phyloP scores from a whole-genome alignment of 164 flowering plant species.

The Magnolia kwangsiensis region DNA sequence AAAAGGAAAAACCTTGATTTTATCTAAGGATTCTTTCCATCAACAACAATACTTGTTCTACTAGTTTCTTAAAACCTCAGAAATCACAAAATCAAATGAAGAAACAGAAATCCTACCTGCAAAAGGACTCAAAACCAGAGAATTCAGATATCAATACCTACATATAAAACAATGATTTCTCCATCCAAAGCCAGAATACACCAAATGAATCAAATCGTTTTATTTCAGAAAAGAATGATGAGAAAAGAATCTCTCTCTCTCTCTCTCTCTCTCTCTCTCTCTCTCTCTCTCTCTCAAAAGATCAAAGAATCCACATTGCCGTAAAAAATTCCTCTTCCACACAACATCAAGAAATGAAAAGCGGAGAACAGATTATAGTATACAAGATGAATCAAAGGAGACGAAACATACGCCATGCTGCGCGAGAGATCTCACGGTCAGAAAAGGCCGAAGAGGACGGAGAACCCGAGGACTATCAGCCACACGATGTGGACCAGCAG shows the following conservation, averaged over 20 bases:
- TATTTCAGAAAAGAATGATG: background rate
- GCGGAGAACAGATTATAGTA: background rate
- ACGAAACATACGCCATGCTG: background rate
- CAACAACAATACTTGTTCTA: background rate
- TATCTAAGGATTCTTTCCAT: background rate
- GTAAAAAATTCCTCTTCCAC: background rate
- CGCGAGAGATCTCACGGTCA: background rate
- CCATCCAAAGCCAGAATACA: background rate
- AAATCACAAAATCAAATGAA: background rate
- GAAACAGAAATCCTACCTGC: background rate
- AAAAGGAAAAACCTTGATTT: no score
- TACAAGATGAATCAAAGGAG: background rate
- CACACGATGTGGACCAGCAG: conserved; percentile 61
- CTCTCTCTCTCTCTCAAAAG: no score
- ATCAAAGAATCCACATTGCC: no score
- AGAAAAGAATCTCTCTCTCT: background rate
- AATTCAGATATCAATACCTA: background rate
- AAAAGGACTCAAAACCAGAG: background rate
- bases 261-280: no score
- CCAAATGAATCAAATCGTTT: background rate
- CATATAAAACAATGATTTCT: background rate
- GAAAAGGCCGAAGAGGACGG: conserved; percentile 23
- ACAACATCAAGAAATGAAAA: background rate
- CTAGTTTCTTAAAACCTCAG: no score
- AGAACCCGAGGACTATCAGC: conserved; percentile 54